A percentile compares a stretch with the other conserved stretches of the same genome.
These are phyloP conservation scores for Apophysomyces ossiformis DNA, from an alignment of 371 early-diverging fungal species.

Conservation along the genomic window DNA sequence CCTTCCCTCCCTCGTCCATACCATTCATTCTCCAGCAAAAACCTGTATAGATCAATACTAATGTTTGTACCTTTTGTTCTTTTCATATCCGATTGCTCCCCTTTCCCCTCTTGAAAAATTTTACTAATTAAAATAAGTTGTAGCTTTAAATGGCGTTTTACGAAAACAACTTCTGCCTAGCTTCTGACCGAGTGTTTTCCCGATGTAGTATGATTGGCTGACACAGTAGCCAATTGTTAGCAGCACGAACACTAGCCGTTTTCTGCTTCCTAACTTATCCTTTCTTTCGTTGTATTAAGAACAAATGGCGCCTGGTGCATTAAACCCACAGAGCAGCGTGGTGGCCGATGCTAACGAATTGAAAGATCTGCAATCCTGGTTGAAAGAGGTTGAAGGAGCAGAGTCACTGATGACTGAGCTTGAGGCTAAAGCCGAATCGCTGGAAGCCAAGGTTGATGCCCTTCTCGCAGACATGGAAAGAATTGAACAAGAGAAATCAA, in stretches of 20 bases:
- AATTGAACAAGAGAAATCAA: too few species aligned
- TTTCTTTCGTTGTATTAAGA: not conserved
- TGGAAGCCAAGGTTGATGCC: conserved; percentile 47
- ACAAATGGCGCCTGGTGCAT: not conserved
- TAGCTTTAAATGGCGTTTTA: too few species aligned
- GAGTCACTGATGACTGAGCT: conserved; percentile 46
- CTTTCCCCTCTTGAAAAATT: not conserved
- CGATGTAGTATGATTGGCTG: not conserved
- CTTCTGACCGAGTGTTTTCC: not conserved
- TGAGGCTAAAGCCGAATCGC: conserved; percentile 39
- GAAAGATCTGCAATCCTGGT: conserved; percentile 41
- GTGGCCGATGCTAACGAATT: conserved; percentile 8
- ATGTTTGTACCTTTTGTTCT: not conserved
- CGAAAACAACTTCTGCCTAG: too few species aligned
- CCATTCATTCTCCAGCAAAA: not conserved
- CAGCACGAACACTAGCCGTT: not conserved
- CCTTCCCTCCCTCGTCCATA: conserved; percentile 4
- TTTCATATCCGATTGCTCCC: not conserved
- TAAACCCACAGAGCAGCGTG: not conserved
- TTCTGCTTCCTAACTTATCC: not conserved
- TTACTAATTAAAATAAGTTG: not conserved
- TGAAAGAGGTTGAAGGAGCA: conserved; percentile 47
- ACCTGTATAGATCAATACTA: conserved; percentile 6
- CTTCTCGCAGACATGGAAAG: conserved; percentile 35
- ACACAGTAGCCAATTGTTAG: not conserved